These are phyloP conservation scores for Pyrenochaeta sp. DNA, from an alignment of 2,329 filamentous ascomycete genomes.

Conservation along the genomic window DNA sequence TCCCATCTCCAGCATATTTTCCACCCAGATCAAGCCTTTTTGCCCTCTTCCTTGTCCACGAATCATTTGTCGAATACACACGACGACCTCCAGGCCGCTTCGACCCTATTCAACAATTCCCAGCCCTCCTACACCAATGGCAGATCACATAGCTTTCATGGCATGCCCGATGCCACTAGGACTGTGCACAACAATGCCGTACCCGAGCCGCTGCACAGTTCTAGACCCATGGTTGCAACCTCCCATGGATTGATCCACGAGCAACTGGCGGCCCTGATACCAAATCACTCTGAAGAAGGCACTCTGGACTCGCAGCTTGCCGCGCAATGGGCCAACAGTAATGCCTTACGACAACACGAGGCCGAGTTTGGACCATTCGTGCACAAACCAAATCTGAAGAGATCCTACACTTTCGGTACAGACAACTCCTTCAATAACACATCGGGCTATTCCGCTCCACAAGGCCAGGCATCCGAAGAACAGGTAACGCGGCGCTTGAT, in stretches of 20 bases:
- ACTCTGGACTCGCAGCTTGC: conserved; percentile 40
- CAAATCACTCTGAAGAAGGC: conserved; percentile 34
- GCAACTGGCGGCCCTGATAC: conserved; percentile 39
- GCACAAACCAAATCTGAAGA: conserved; percentile 29
- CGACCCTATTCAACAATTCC: conserved; percentile 41
- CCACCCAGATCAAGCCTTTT: conserved; percentile 30
- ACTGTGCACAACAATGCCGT: conserved; percentile 7
- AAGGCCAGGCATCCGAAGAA: conserved; percentile 29
- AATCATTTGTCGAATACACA: conserved; percentile 33
- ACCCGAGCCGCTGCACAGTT: conserved; percentile 5
- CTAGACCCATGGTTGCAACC: conserved; percentile 29
- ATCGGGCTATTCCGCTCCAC: conserved; percentile 32
- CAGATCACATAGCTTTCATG: conserved; percentile 32
- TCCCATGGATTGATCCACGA: conserved; percentile 36
- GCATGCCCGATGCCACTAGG: conserved; percentile 10
- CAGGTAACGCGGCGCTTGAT: conserved; percentile 34
- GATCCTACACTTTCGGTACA: conserved; percentile 45
- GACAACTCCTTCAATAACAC: conserved; percentile 45
- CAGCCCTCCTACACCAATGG: conserved; percentile 31
- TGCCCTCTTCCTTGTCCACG: conserved; percentile 13
- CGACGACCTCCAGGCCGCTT: conserved; percentile 42
- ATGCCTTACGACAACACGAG: conserved; percentile 25
- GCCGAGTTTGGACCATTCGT: conserved; percentile 24
- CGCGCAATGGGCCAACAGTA: conserved; percentile 32
- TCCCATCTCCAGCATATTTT: conserved; percentile 37